Percentiles rank a stretch among this genome's conserved stretches.
phyloP scores from a whole-genome alignment of 2,329 filamentous ascomycete genomes.

The Fusarium bulbicola region DNA sequence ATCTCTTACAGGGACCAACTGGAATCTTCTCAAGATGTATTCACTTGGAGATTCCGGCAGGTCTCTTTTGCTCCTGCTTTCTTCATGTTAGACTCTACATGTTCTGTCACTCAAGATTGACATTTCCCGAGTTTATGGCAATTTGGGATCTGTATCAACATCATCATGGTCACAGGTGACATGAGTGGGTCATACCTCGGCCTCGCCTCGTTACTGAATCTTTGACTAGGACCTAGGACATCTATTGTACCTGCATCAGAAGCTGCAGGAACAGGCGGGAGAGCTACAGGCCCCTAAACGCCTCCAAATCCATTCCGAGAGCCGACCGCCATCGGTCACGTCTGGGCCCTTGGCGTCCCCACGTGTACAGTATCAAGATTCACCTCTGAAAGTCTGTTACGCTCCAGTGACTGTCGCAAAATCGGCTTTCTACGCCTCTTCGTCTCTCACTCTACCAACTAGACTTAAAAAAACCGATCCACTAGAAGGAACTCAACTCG shows the following conservation, averaged over 20 bases:
- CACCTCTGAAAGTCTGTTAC: constrained; percentile 1
- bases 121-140: neutral
- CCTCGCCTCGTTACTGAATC: neutral
- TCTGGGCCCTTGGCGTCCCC: constrained; percentile 27
- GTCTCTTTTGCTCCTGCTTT: neutral
- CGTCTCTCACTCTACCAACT: neutral
- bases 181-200: neutral
- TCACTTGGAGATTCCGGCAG: neutral
- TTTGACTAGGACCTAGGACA: neutral
- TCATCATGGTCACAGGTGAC: neutral
- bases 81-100: neutral
- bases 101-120: neutral
- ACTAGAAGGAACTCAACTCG: neutral
- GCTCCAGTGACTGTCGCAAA: constrained; percentile 1
- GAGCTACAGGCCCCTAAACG: constrained; percentile 9
- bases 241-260: constrained; percentile 15
- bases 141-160: neutral
- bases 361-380: constrained; percentile 7
- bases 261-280: constrained; percentile 21
- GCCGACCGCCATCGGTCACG: constrained; percentile 19
- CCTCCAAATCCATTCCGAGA: constrained; percentile 4
- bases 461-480: neutral
- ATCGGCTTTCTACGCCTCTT: neutral
- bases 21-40: constrained; percentile 1
- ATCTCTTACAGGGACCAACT: neutral